Conservation (phyloP, 2,329 filamentous ascomycete species). For the Stagonosporopsis vannaccii region DNA sequence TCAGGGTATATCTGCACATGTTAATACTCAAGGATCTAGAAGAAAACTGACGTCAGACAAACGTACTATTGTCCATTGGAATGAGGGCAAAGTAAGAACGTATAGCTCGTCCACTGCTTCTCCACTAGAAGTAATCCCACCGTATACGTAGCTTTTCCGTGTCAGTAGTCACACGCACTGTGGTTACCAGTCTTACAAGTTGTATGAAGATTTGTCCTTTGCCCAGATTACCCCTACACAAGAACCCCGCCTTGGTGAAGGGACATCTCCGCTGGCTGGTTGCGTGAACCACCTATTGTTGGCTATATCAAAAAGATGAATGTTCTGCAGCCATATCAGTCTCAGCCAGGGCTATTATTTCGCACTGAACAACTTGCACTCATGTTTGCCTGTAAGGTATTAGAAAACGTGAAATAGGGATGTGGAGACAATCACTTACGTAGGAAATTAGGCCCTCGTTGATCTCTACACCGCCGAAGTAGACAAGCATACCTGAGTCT, state of each 20-base stretch:
- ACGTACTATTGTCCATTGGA: constrained; percentile 63
- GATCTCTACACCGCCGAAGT: constrained; percentile 62
- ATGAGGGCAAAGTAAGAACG: constrained; percentile 65
- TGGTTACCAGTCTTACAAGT: constrained; percentile 59
- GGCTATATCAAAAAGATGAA: constrained; percentile 66
- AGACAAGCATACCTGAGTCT: constrained; percentile 64
- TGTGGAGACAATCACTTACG: constrained; percentile 2
- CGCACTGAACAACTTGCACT: constrained; percentile 11
- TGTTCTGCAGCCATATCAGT: constrained; percentile 13
- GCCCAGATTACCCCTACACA: constrained; percentile 67
- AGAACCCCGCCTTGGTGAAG: constrained; percentile 61
- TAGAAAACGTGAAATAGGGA: not conserved
- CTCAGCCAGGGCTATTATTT: not conserved
- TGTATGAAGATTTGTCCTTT: constrained; percentile 65
- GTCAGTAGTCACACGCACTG: not conserved
- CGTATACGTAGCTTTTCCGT: constrained; percentile 63
- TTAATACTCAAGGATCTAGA: constrained; percentile 32
- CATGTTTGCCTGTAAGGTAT: constrained; percentile 27
- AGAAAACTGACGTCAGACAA: not conserved
- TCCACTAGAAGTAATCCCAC: constrained; percentile 58
- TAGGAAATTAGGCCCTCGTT: constrained; percentile 2
- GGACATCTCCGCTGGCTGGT: constrained; percentile 61
- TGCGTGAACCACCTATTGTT: constrained; percentile 66
- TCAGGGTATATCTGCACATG: constrained; percentile 24
- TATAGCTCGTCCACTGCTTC: constrained; percentile 68